Evolutionary conservation across 257 asterid genomes (phyloP).

Genomic region (Lycium ferocissimum): DNA sequence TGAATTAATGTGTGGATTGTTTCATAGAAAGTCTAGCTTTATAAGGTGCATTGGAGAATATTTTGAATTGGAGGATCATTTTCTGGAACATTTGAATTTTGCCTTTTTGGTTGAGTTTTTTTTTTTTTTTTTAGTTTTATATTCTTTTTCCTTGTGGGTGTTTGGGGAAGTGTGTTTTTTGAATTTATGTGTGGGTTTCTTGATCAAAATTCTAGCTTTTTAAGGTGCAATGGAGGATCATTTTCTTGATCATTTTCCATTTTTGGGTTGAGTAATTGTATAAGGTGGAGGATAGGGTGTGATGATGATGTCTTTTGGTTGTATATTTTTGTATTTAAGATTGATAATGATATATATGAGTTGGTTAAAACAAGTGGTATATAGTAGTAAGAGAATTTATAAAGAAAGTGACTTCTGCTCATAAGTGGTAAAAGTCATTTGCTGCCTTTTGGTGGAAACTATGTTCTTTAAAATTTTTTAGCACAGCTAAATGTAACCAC

Average conservation of each 20-base stretch:
- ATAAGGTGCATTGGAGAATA: background rate
- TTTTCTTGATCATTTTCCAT: background rate
- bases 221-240: background rate
- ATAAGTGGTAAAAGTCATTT: no score
- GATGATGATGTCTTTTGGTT: background rate
- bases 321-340: background rate
- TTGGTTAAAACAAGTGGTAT: background rate
- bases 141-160: background rate
- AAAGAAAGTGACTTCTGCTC: no score
- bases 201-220: background rate
- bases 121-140: background rate
- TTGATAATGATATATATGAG: background rate
- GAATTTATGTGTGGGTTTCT: background rate
- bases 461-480: no score
- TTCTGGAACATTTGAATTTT: background rate
- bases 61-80: conserved; percentile 1
- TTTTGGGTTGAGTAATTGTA: background rate
- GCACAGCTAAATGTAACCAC: no score
- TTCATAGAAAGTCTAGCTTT: background rate
- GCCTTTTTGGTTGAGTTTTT: background rate
- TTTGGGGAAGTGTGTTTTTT: background rate
- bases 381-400: background rate
- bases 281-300: background rate
- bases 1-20: background rate
- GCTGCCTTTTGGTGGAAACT: no score